These are phyloP conservation scores for Salix udensis DNA, from an alignment of 345 rosid genomes.

Conservation along the genomic window DNA sequence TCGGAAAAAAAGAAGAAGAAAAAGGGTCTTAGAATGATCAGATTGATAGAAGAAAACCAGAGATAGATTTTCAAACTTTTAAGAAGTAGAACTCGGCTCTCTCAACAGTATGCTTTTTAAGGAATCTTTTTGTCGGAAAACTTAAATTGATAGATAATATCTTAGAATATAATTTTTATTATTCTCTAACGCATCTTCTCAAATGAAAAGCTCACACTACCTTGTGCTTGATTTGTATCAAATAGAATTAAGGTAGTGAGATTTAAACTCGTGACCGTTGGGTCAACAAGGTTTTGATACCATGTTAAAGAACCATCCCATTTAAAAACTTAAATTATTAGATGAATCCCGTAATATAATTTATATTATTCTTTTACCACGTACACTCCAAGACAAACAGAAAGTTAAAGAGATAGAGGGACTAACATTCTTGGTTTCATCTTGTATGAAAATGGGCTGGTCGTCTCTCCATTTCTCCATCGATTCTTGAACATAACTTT, in stretches of 20 bases:
- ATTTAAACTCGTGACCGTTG: too few species aligned
- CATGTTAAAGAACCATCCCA: too few species aligned
- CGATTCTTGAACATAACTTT: constrained; percentile 53
- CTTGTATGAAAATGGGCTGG: constrained; percentile 66
- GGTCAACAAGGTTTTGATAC: fast-evolving
- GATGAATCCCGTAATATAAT: too few species aligned
- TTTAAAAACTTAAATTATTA: too few species aligned
- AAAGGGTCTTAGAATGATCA: not conserved
- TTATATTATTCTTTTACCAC: too few species aligned
- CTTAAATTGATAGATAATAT: fast-evolving
- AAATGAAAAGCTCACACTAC: too few species aligned
- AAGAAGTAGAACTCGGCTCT: constrained; percentile 9
- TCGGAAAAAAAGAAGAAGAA: not conserved
- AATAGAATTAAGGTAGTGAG: fast-evolving
- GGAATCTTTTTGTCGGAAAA: too few species aligned
- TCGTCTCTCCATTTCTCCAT: constrained; percentile 73
- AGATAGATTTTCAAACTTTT: constrained; percentile 12
- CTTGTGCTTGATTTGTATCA: too few species aligned
- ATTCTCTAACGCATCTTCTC: too few species aligned
- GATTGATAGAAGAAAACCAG: not conserved
- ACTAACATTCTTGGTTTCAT: constrained; percentile 76
- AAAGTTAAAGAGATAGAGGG: not conserved
- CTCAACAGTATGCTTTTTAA: not conserved
- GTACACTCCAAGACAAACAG: not conserved
- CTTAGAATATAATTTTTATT: too few species aligned